Conservation (phyloP, 164 flowering plant species). For the Aristolochia contorta region DNA sequence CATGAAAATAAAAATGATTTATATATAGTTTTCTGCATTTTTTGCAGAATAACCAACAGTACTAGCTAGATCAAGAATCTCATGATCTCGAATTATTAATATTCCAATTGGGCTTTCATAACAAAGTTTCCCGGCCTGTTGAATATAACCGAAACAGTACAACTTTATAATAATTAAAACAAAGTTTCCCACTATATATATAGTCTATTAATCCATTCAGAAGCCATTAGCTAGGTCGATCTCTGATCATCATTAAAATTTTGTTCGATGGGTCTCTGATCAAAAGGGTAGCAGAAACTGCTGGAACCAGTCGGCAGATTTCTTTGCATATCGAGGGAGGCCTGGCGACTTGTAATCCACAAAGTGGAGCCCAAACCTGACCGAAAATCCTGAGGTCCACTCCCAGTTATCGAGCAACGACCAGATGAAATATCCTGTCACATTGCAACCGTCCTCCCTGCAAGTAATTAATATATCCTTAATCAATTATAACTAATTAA, state of each 20-base stretch:
- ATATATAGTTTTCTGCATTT: too few relatives aligned
- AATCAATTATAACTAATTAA: too few relatives aligned
- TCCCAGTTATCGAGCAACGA: conserved; percentile 92
- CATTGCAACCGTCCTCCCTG: conserved; percentile 70
- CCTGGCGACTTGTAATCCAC: conserved; percentile 61
- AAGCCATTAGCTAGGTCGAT: neutral
- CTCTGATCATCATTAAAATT: too few relatives aligned
- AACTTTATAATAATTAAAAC: too few relatives aligned
- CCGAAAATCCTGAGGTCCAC: conserved; percentile 70
- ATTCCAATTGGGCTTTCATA: too few relatives aligned
- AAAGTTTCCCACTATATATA: neutral
- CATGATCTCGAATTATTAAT: too few relatives aligned
- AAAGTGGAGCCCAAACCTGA: conserved; percentile 64
- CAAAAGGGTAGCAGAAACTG: conserved; percentile 17
- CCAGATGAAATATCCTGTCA: conserved; percentile 76
- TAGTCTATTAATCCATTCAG: neutral
- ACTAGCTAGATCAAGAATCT: too few relatives aligned
- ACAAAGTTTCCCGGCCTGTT: too few relatives aligned
- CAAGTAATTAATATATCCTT: neutral
- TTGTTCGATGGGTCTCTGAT: neutral
- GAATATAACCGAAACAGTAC: too few relatives aligned
- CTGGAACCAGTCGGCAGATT: conserved; percentile 61
- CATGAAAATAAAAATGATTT: too few relatives aligned
- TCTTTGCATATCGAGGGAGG: conserved; percentile 73
- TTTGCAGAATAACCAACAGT: too few relatives aligned